Conservation (phyloP, 176 grass and related monocot genomes). For the Cymbopogon citratus region DNA sequence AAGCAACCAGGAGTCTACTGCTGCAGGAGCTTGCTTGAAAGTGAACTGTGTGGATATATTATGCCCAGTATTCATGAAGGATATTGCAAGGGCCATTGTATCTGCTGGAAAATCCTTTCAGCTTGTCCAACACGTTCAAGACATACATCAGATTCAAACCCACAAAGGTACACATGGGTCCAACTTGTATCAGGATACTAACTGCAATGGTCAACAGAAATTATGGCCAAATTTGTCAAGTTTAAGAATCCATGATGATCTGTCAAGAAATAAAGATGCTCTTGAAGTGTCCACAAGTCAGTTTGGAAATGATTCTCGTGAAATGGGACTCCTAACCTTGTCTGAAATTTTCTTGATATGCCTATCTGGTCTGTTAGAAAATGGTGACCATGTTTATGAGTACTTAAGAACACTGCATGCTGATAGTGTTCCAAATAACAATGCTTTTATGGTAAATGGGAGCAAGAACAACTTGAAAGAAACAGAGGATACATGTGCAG, state of each 20-base stretch:
- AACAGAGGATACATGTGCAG: conserved; percentile 22
- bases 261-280: conserved; percentile 11
- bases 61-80: conserved; percentile 70
- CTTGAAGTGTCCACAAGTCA: conserved; percentile 29
- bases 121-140: conserved; percentile 71
- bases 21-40: conserved; percentile 21
- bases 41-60: conserved; percentile 35
- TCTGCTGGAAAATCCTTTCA: conserved; percentile 98
- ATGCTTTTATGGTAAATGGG: conserved; percentile 17
- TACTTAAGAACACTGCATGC: conserved; percentile 36
- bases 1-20: conserved; percentile 33
- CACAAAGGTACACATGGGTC: conserved; percentile 12
- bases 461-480: neutral
- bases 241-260: conserved; percentile 11
- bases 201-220: conserved; percentile 18
- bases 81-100: conserved; percentile 61
- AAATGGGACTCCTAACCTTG: conserved; percentile 72
- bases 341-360: conserved; percentile 82
- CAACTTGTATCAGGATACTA: conserved; percentile 13
- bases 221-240: conserved; percentile 20
- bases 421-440: conserved; percentile 18
- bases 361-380: conserved; percentile 66
- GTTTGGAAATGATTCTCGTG: conserved; percentile 42
- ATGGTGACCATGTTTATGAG: conserved; percentile 78
- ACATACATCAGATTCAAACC: conserved; percentile 21